phyloP scores from a whole-genome alignment of 106 monocot species.

The Dactylorhiza incarnata region DNA sequence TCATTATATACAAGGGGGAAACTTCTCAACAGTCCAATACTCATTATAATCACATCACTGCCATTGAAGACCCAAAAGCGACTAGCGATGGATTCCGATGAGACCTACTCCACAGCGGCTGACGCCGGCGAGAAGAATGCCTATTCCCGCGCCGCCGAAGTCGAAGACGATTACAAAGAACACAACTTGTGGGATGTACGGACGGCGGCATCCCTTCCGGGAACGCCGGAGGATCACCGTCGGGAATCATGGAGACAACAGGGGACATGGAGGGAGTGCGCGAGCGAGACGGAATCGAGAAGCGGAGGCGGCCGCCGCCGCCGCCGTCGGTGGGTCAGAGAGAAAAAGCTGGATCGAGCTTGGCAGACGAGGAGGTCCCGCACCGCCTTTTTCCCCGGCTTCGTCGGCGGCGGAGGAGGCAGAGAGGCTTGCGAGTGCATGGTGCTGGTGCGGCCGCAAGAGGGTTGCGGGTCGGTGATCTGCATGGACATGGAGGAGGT shows the following conservation, averaged over 20 bases:
- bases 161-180: too few species aligned
- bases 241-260: background rate
- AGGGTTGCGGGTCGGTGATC: constrained; percentile 7
- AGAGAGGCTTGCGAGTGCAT: background rate
- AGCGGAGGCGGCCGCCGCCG: background rate
- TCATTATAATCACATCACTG: too few species aligned
- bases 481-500: constrained; percentile 39
- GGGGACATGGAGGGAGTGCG: background rate
- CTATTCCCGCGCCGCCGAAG: too few species aligned
- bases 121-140: too few species aligned
- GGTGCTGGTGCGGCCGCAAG: constrained; percentile 15
- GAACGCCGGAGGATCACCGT: background rate
- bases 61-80: too few species aligned
- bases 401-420: background rate
- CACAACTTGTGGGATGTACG: too few species aligned
- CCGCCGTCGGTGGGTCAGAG: constrained; percentile 3
- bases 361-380: constrained; percentile 5
- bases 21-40: too few species aligned
- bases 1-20: too few species aligned
- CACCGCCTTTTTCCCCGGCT: background rate
- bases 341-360: constrained; percentile 1
- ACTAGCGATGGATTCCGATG: too few species aligned
- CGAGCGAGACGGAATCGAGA: background rate
- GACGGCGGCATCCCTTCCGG: constrained; percentile 1
- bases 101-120: too few species aligned